Base-by-base conservation (phyloP, 768 basidiomycete genomes). In the Tylopilus felleus region DNA sequence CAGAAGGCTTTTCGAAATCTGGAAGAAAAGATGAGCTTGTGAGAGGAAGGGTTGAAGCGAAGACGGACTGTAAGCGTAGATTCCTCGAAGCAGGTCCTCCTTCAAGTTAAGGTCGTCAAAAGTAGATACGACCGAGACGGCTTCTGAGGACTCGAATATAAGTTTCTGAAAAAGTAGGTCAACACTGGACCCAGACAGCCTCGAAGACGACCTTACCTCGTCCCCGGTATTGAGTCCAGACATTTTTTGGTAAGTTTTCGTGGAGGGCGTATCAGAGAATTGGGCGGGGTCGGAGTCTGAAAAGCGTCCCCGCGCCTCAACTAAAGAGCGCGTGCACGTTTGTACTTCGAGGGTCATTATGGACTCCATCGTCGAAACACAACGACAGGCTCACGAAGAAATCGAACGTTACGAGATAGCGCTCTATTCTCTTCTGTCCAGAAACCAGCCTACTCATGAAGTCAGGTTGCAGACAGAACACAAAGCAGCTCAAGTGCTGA, bases 1-100 rank as follows among this genome's bases (percentile, higher is more conserved):
- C 95, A 57, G 96, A 98, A 22, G 96, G 96, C 66, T 93, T 95
- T 80, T 99, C 96, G 66, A 98, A 98, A 71, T 92, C 90, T 82
- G 78, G 36, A 22, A 2, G 59, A 36, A 16, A 19, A 38, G 13
- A 53, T 51, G 54, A 57, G 52, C 51, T 36, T 3, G 23, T 17
- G 31, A 43, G 47, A 53, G 29, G 44, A 13, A 51, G 31, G 31
- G 17, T 14, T 6, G 25, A 31, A 29, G 43, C n/a, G 19, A 21
- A 49, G 36, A 75, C 84, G 51, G 55, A 92, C 96, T 96, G 78
- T 98, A 98, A 53, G 94, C 96, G 74, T 98, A 98, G 70, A 99
- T 91, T 63, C 97, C 97, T 62, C 97, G 86, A 52, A 98, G 74
- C 49, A 99, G 84, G 73, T 98, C 93, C 66, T 93, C 90, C 77